Conservation (phyloP, 1,139 yeast genomes). For the Kodamaea fungicola region DNA sequence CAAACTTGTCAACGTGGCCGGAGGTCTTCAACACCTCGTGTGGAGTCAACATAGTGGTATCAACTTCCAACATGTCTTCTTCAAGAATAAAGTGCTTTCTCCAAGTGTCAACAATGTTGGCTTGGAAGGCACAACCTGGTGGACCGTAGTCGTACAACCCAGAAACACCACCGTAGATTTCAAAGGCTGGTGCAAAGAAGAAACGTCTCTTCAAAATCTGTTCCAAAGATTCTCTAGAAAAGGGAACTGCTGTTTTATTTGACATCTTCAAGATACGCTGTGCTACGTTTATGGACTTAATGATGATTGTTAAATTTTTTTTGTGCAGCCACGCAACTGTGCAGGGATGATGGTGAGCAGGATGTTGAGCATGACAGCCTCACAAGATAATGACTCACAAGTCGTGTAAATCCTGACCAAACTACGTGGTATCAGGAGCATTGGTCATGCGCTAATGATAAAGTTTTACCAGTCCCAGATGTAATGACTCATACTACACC, state of each 20-base stretch:
- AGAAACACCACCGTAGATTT: slow-evolving; percentile 96
- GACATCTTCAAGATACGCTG: background rate
- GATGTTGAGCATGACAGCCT: too few relatives aligned
- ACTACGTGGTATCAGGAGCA: background rate
- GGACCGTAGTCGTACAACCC: slow-evolving; percentile 99
- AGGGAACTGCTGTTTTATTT: slow-evolving; percentile 34
- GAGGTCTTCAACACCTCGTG: slow-evolving; percentile 96
- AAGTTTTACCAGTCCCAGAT: background rate
- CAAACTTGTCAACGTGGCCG: slow-evolving; percentile 98
- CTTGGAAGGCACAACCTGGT: slow-evolving; percentile 98
- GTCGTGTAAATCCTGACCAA: background rate
- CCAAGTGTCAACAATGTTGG: slow-evolving; percentile 92
- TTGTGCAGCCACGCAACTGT: too few relatives aligned
- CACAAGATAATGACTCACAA: background rate
- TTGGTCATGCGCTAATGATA: background rate
- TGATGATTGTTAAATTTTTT: background rate
- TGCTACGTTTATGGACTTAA: background rate
- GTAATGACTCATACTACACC: background rate
- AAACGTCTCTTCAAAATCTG: slow-evolving; percentile 91
- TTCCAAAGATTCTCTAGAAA: slow-evolving; percentile 84
- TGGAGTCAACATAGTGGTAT: slow-evolving; percentile 96
- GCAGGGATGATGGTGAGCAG: too few relatives aligned
- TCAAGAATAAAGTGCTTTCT: slow-evolving; percentile 95
- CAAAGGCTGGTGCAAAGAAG: slow-evolving; percentile 96
- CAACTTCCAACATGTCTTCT: slow-evolving; percentile 98